Evolutionary conservation across 2,329 filamentous ascomycete species (phyloP).

Genomic region (Stagonosporopsis rhizophila): DNA sequence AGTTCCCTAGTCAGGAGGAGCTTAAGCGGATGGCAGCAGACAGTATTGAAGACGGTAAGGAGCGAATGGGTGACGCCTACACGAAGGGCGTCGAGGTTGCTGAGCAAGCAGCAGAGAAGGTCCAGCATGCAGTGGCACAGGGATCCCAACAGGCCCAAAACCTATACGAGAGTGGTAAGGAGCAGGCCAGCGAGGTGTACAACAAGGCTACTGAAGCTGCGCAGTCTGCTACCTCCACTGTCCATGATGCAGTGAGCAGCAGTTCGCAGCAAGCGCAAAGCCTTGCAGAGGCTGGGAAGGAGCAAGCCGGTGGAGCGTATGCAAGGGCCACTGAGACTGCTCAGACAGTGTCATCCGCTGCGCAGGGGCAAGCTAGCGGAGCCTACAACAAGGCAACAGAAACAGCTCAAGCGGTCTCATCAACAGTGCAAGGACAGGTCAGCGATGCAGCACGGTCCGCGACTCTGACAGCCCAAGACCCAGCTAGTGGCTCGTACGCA

Average conservation of each 20-base stretch:
- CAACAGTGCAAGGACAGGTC: conserved; percentile 28
- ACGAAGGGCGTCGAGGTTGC: conserved; percentile 35
- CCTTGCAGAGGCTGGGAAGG: conserved; percentile 25
- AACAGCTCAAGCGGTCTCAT: conserved; percentile 23
- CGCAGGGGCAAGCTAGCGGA: conserved; percentile 26
- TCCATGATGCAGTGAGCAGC: conserved; percentile 25
- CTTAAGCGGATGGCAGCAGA: conserved; percentile 43
- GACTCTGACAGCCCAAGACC: conserved; percentile 27
- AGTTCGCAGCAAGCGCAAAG: conserved; percentile 35
- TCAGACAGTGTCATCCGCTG: conserved; percentile 18
- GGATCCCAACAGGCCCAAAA: conserved; percentile 37
- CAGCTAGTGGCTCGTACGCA: conserved; percentile 21
- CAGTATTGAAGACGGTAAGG: conserved; percentile 43
- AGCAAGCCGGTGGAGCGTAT: conserved; percentile 18
- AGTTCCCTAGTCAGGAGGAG: conserved; percentile 52
- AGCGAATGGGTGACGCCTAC: conserved; percentile 30
- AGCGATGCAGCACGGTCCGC: conserved; percentile 18
- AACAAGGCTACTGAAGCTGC: conserved; percentile 17
- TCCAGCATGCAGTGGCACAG: conserved; percentile 34
- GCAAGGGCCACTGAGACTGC: conserved; percentile 23
- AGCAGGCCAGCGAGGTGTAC: conserved; percentile 26
- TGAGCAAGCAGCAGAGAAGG: conserved; percentile 34
- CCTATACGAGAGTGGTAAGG: conserved; percentile 37
- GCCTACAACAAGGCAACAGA: conserved; percentile 22
- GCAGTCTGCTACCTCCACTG: conserved; percentile 18